Base-by-base conservation (phyloP, 345 rosid species). In the Murraya koenigii region DNA sequence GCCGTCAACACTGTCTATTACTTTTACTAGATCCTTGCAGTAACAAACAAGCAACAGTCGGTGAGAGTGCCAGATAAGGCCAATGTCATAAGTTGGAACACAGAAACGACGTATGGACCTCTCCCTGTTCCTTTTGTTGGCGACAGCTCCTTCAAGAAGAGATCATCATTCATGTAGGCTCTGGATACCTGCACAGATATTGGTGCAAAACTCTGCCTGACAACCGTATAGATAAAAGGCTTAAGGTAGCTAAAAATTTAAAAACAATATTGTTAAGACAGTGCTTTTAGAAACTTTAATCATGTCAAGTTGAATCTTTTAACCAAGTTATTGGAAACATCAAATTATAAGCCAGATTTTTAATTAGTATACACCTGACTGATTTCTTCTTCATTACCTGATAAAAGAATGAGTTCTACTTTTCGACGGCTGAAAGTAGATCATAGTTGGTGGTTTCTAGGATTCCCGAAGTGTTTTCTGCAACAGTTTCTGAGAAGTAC, bases 31-130 rank as follows among this genome's bases (percentile, higher is more conserved):
- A 77, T 85, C 82, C 23, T 83, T 75, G 38, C 49, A 44, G 76
- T 75, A 65, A 66, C 72, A 74, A 66, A 66, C 58, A 69, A 80
- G 80, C 41, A 58, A 56, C 60, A 76, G 59, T 39, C 70, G 84
- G 38, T 78, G 82, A 56, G 82, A 54, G 30, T 75, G 85, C 80
- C 82, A 82, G 41, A 80, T 78, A 20, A 86, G 84, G 75, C 82
- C 86, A 35, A 77, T 81, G 75, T 83, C 84, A 44, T 82, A 78
- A 7, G 84, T 78, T 25, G 84, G 86, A 78, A 84, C 78, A 36
- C 78, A 80, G 55, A 71, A 84, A 13, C 28, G 56, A 26, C 73
- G 59, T n/a, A 62, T 44, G 1, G 72, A 63, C 20, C 69, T 82
- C 70, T 79, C 85, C 61, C 35, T n/a, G 41, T 81, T 84, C 77